Conservation (phyloP, 306 rosid species). For the Lupinus albus region DNA sequence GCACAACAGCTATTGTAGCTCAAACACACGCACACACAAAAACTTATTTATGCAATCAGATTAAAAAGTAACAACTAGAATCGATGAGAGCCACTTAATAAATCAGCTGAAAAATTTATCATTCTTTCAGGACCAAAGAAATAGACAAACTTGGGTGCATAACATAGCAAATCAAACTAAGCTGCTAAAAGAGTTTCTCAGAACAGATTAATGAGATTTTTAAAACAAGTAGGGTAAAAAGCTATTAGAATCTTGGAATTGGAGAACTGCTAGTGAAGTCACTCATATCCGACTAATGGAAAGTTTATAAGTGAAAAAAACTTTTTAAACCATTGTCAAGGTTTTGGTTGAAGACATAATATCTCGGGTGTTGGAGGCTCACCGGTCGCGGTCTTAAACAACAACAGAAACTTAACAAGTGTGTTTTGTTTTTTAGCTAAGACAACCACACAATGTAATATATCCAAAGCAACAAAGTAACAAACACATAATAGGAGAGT, state of each 20-base stretch:
- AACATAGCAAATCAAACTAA: constrained; percentile 6
- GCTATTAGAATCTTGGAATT: too few relatives aligned
- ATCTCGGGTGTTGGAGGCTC: too few relatives aligned
- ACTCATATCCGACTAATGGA: too few relatives aligned
- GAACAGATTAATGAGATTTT: constrained; percentile 1
- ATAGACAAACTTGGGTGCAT: neutral
- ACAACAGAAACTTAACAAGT: constrained; percentile 22
- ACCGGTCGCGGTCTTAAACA: too few relatives aligned
- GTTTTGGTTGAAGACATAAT: too few relatives aligned
- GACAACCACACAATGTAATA: constrained; percentile 37
- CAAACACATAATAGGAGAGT: neutral
- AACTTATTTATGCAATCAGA: neutral
- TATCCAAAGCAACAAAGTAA: constrained; percentile 16
- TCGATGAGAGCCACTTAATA: constrained; percentile 18
- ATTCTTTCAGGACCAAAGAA: neutral
- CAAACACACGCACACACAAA: neutral
- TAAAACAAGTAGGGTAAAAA: neutral
- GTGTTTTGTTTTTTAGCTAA: neutral
- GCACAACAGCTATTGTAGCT: neutral
- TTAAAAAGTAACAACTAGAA: constrained; percentile 12
- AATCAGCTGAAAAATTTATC: constrained; percentile 37
- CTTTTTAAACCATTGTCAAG: too few relatives aligned
- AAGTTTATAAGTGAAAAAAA: too few relatives aligned
- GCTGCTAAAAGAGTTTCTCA: neutral
- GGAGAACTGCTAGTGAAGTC: too few relatives aligned